Evolutionary conservation across 1,284 basidiomycete genomes (phyloP).

Genomic region (Cutaneotrichosporon daszewskae): DNA sequence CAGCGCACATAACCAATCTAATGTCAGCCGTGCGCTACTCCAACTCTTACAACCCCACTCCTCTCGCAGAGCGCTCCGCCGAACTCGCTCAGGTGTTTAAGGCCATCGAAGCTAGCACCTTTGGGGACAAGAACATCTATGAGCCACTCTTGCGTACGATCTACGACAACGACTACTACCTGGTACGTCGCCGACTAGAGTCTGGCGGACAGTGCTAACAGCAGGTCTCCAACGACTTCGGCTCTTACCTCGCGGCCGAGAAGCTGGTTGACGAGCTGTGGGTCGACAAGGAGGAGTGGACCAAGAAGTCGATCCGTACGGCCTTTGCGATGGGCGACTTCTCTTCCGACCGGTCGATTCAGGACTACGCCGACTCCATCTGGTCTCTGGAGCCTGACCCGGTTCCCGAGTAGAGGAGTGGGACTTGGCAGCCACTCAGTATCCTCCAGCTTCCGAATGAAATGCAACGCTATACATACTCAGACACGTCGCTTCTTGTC

Average conservation of each 20-base stretch:
- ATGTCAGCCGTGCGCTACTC: conserved; percentile 61
- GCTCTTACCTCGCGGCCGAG: conserved; percentile 77
- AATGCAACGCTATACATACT: neutral
- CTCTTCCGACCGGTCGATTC: conserved; percentile 82
- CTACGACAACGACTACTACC: conserved; percentile 59
- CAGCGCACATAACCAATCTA: neutral
- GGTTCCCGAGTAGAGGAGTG: conserved; percentile 21
- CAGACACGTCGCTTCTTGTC: neutral
- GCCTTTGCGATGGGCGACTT: conserved; percentile 87
- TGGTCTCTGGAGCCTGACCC: conserved; percentile 41
- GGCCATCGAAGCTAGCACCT: conserved; percentile 63
- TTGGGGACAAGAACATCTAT: conserved; percentile 70
- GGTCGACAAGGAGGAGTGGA: conserved; percentile 72
- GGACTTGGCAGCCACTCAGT: neutral
- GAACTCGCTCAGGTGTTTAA: conserved; percentile 62
- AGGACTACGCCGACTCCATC: conserved; percentile 65
- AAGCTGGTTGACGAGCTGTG: conserved; percentile 81
- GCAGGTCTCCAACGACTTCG: conserved; percentile 76
- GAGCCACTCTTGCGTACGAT: conserved; percentile 57
- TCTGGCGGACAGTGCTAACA: conserved; percentile 58
- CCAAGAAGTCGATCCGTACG: conserved; percentile 80
- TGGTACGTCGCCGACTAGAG: conserved; percentile 40
- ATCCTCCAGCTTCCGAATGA: neutral
- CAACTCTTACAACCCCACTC: conserved; percentile 71
- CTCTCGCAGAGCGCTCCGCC: conserved; percentile 73